Conservation (phyloP, 441 rosid genomes). For the Isatis lusitanica region DNA sequence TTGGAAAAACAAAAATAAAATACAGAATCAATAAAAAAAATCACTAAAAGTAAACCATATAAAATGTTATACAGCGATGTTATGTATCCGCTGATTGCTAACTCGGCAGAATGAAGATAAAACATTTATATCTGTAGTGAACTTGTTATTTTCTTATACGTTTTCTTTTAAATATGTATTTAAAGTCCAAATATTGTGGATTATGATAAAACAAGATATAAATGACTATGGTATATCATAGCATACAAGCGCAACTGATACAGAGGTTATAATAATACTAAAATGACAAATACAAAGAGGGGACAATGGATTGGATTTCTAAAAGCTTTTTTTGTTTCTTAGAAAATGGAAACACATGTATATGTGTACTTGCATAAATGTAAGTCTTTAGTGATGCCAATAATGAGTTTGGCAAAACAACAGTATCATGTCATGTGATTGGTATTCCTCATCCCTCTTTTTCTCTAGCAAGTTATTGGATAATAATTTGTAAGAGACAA, state of each 20-base stretch:
- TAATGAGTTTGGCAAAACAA: conserved; percentile 35
- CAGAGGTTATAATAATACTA: not conserved
- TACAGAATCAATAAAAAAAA: not conserved
- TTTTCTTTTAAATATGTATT: not conserved
- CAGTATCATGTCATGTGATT: conserved; percentile 41
- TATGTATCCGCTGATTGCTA: conserved; percentile 1
- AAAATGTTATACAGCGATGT: not conserved
- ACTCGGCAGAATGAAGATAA: not conserved
- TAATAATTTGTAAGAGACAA: conserved; percentile 24
- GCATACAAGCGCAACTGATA: not conserved
- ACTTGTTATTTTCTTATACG: not conserved
- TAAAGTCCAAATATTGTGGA: not conserved
- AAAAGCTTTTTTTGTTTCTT: not conserved
- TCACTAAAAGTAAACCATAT: not conserved
- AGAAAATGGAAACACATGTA: conserved; percentile 25
- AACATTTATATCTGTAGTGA: not conserved
- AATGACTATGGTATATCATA: not conserved
- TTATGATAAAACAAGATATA: not conserved
- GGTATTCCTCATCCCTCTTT: conserved; percentile 8
- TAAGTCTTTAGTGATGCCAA: conserved; percentile 22
- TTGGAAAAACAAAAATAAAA: not conserved
- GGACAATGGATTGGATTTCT: not conserved
- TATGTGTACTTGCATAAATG: conserved; percentile 21
- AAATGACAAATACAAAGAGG: not conserved
- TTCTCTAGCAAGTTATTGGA: conserved; percentile 19